Evolutionary conservation across 495 filamentous ascomycete species (phyloP), one percentile per base, ranked within the genome.

Genomic region (Parathielavia appendiculata): DNA sequence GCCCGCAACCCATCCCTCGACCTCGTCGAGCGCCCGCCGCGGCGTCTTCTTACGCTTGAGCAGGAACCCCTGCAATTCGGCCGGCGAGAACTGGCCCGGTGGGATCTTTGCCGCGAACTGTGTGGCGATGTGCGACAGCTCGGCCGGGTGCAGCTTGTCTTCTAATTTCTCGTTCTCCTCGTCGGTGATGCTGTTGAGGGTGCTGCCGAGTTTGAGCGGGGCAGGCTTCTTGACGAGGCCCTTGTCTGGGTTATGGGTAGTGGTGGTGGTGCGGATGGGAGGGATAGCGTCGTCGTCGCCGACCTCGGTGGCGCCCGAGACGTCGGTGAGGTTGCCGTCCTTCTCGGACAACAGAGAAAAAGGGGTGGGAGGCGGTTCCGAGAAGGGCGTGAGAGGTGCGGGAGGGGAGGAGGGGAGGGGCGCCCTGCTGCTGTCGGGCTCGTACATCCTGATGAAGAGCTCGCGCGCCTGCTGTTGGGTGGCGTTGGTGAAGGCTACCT

Each of bases 381-480:
- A 44, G 47, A 52, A 57, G 16, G 57, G 57, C 16, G 51, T 41
- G 9, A 59, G 34, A 16, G 57, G 57, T 16, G 50, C 39, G 2
- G 39, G 19, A 13, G 43, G 51, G 35, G 46, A 16, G 14, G 46
- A 35, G 30, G 36, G n/a, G 48, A 12, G 16, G 56, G 9, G 22
- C 7, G 26, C 32, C 11, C 4, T 32, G 23, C 11, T 56, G 39
- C 45, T 59, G 32, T 71, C 68, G 12, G 72, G 73, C 49, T 83
- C 79, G 59, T 92, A 92, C 71, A 92, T 89, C 8, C 87, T 79
- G 45, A 80, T 68, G 65, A 92, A 93, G 0, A 92, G 71, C 66
- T 89, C 82, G 23, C 72, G 63, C 34, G 87, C 84, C 58, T 91
- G 86, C 6, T 69, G 66, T 13, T 71, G 69, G 4, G 78, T 86